These are phyloP conservation scores for Didymella segeticola DNA, from an alignment of 2,329 filamentous ascomycete genomes.

Conservation along the genomic window DNA sequence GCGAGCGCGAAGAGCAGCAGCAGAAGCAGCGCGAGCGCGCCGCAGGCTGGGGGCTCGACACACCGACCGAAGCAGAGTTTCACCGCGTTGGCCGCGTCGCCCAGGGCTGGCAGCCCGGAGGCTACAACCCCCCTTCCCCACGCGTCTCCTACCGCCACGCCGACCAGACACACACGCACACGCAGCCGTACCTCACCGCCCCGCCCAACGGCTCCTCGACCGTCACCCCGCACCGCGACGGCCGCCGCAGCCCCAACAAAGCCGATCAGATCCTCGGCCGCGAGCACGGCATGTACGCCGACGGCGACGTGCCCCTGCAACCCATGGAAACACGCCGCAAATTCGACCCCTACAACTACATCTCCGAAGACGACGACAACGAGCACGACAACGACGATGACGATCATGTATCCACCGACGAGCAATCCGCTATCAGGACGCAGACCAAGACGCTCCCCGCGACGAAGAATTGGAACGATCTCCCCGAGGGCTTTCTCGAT, in stretches of 20 bases:
- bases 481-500: constrained; percentile 54
- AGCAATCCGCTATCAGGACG: constrained; percentile 33
- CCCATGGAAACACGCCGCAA: constrained; percentile 47
- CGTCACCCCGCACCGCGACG: constrained; percentile 39
- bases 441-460: constrained; percentile 20
- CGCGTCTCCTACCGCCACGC: constrained; percentile 40
- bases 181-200: constrained; percentile 45
- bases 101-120: constrained; percentile 41
- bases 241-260: constrained; percentile 49
- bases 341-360: constrained; percentile 46
- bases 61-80: constrained; percentile 48
- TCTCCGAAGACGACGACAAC: constrained; percentile 49
- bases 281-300: constrained; percentile 45
- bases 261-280: constrained; percentile 52
- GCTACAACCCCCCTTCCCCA: constrained; percentile 34
- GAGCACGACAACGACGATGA: constrained; percentile 49
- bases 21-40: constrained; percentile 69
- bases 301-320: constrained; percentile 51
- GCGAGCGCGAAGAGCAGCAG: constrained; percentile 50
- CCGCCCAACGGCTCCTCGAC: constrained; percentile 45
- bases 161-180: constrained; percentile 44
- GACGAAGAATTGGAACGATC: constrained; percentile 57
- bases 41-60: constrained; percentile 69
- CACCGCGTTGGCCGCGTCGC: constrained; percentile 36
- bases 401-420: constrained; percentile 42